These are phyloP conservation scores for Cyanodermella asteris DNA, from an alignment of 2,329 filamentous ascomycete genomes.

Conservation along the genomic window DNA sequence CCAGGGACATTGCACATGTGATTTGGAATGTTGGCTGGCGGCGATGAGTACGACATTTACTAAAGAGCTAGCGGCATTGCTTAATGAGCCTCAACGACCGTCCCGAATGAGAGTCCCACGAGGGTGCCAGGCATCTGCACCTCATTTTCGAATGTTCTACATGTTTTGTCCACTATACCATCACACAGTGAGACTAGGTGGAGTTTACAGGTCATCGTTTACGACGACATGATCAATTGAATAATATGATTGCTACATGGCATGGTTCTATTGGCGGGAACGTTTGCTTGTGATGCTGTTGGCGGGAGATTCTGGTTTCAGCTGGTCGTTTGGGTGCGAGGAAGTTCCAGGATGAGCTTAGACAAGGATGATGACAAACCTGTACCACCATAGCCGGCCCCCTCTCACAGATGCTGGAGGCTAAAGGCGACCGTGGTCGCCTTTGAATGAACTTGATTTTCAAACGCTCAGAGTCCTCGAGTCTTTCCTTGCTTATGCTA, in stretches of 20 bases:
- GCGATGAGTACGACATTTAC: conserved; percentile 20
- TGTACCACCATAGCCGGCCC: background rate
- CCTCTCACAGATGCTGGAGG: background rate
- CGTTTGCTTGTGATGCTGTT: background rate
- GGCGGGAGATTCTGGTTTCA: background rate
- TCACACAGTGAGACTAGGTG: too few species aligned
- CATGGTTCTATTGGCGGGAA: background rate
- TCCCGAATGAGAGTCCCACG: too few species aligned
- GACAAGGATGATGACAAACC: background rate
- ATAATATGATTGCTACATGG: too few species aligned
- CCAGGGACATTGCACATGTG: conserved; percentile 40
- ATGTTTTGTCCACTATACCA: too few species aligned
- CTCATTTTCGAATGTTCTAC: too few species aligned
- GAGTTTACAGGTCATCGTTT: too few species aligned
- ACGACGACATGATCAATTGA: too few species aligned
- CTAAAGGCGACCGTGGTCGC: background rate
- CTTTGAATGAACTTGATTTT: background rate
- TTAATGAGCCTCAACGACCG: too few species aligned
- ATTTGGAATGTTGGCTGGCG: conserved; percentile 47
- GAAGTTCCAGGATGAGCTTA: background rate
- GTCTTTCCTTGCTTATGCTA: too few species aligned
- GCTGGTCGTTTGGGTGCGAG: background rate
- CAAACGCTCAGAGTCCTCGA: too few species aligned
- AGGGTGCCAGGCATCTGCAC: too few species aligned
- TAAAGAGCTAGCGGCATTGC: too few species aligned